phyloP scores from a whole-genome alignment of 257 asterid species.

The Solanum rostratum region DNA sequence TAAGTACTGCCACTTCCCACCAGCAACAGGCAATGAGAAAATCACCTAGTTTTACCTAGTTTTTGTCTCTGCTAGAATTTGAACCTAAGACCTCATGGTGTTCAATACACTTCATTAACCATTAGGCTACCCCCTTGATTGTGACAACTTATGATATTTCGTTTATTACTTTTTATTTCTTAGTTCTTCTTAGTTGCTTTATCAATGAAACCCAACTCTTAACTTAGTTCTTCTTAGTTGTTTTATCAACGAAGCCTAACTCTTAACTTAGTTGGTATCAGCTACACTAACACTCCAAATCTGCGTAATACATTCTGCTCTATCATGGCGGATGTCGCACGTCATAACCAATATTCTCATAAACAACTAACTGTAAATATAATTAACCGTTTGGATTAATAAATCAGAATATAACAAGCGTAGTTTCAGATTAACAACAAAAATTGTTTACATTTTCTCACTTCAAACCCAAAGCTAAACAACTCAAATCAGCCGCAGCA shows the following conservation, averaged over 20 bases:
- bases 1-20: background rate
- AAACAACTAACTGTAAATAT: background rate
- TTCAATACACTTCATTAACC: too few relatives aligned
- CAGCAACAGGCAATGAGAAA: background rate
- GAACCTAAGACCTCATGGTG: too few relatives aligned
- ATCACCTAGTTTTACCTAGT: too few relatives aligned
- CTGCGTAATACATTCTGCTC: background rate
- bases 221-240: background rate
- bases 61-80: too few relatives aligned
- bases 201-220: background rate
- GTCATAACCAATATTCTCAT: background rate
- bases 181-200: background rate
- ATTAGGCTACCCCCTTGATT: background rate
- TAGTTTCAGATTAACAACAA: background rate
- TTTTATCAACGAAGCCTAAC: background rate
- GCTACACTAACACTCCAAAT: background rate
- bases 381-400: background rate
- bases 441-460: background rate
- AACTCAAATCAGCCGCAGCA: background rate
- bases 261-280: background rate
- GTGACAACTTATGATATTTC: background rate
- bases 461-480: background rate
- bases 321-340: background rate
- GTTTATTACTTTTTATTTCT: background rate
- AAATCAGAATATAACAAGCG: background rate